A percentile compares a stretch with the other conserved stretches of the same genome.
phyloP scores from a whole-genome alignment of 371 early-diverging fungal species.

The Coemansia sp. region DNA sequence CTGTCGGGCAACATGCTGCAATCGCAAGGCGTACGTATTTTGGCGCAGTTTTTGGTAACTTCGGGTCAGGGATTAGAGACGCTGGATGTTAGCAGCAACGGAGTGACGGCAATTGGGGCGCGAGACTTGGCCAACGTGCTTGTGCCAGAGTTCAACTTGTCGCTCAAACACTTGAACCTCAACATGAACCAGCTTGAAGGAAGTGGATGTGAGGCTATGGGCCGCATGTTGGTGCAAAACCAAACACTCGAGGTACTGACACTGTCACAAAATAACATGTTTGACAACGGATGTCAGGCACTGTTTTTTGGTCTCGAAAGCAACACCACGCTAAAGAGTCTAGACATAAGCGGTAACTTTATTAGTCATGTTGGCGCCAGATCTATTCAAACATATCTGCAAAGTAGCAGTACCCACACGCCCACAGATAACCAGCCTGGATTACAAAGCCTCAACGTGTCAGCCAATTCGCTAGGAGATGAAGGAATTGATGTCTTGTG shows the following conservation, averaged over 20 bases:
- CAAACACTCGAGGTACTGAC: slow-evolving; percentile 7
- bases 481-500: slow-evolving; percentile 25
- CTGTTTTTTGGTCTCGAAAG: slow-evolving; percentile 10
- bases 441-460: slow-evolving; percentile 15
- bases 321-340: slow-evolving; percentile 11
- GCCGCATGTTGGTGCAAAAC: slow-evolving; percentile 12
- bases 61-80: slow-evolving; percentile 6
- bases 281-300: slow-evolving; percentile 23
- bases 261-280: slow-evolving; percentile 30
- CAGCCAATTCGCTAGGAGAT: slow-evolving; percentile 28
- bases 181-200: slow-evolving; percentile 31
- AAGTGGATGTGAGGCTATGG: slow-evolving; percentile 14
- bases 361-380: slow-evolving; percentile 22
- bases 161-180: slow-evolving; percentile 11
- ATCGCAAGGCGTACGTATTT: slow-evolving; percentile 9
- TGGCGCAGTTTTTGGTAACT: slow-evolving; percentile 11
- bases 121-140: slow-evolving; percentile 6
- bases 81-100: slow-evolving; percentile 30
- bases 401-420: neutral
- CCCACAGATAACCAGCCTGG: neutral
- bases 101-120: slow-evolving; percentile 16
- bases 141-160: neutral
- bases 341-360: slow-evolving; percentile 29
- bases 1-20: slow-evolving; percentile 27
- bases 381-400: slow-evolving; percentile 7